Evolutionary conservation across 148 eudicot species (phyloP), one percentile per base, ranked within the genome.

Genomic region (Rhododendron vialii): DNA sequence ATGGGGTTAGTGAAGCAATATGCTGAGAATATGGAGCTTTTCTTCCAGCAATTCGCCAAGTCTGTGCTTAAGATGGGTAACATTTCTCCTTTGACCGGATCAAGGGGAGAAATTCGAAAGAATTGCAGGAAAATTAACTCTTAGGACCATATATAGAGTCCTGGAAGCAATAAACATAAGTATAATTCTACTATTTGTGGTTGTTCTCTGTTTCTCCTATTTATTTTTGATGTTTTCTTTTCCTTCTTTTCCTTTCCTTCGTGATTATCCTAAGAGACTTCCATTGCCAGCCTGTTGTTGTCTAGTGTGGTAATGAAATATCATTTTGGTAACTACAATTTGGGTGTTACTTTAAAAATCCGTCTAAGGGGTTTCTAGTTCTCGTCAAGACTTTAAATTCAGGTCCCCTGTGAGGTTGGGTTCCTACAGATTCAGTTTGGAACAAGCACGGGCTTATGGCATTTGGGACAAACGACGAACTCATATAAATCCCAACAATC

Each of bases 1-100:
- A 74, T 87, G 92, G 82, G 86, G 75, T 55, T 92, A 48, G 96
- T 94, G 67, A 92, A 91, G 91, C 85, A 88, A 74, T 94, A 95
- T 87, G 99, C 99, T 24, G 89, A 82, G 48, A 92, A 91, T 74
- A 76, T 82, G 10, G 88, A 86, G 85, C 89, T 91, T 78, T 96
- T 96, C 92, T 93, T 93, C 75, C 81, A 93, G 83, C 98, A 95
- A 86, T 95, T 94, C 69, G 92, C 95, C 6, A 91, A 92, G 82
- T 94, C 98, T 4, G 94, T 96, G 94, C 74, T 92, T 75, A 96
- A 93, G 87, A 94, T 96, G 98, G 93, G 96, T 48, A 92, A 91
- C 50, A 92, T 96, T 35, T 86, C 94, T 3, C 98, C 98, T 11
- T 85, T 92, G 90, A 94, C 94, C 0, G 98, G 98, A 5, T 78